A percentile compares a stretch with the other conserved stretches of the same genome.
Conservation (phyloP, 1,284 basidiomycete species). For the Hymenochaete sp. region DNA sequence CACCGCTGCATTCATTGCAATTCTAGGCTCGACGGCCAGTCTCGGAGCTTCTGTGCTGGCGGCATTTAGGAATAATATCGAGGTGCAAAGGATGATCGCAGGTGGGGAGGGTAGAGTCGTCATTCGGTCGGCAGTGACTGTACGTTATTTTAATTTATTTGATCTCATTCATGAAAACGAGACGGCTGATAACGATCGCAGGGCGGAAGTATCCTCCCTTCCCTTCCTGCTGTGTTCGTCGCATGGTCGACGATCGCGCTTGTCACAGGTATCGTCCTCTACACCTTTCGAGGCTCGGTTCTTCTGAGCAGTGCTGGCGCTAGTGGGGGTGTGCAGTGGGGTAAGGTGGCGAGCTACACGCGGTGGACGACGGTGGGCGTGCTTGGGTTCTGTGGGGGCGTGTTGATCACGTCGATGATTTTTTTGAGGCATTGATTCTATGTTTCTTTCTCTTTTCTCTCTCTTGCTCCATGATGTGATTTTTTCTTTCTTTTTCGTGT, state of each 20-base stretch:
- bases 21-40: constrained; percentile 56
- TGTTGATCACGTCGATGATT: constrained; percentile 45
- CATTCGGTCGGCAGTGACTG: constrained; percentile 30
- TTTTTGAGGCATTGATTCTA: constrained; percentile 21
- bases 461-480: neutral
- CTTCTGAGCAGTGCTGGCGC: constrained; percentile 21
- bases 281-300: constrained; percentile 47
- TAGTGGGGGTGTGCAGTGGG: no score
- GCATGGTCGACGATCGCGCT: constrained; percentile 61
- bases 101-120: constrained; percentile 49
- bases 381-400: constrained; percentile 52
- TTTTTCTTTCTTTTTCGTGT: no score
- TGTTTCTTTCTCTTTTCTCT: neutral
- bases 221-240: constrained; percentile 65
- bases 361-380: constrained; percentile 55
- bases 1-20: constrained; percentile 53
- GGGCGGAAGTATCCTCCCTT: constrained; percentile 54
- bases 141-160: neutral
- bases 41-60: constrained; percentile 59
- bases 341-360: constrained; percentile 47
- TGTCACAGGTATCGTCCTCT: constrained; percentile 53
- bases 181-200: constrained; percentile 23
- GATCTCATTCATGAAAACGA: neutral
- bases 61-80: constrained; percentile 57
- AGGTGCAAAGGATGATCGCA: constrained; percentile 40